Evolutionary conservation across 2,329 filamentous ascomycete genomes (phyloP), one percentile per base, ranked within the genome.

Genomic region (Neonectria faginata): DNA sequence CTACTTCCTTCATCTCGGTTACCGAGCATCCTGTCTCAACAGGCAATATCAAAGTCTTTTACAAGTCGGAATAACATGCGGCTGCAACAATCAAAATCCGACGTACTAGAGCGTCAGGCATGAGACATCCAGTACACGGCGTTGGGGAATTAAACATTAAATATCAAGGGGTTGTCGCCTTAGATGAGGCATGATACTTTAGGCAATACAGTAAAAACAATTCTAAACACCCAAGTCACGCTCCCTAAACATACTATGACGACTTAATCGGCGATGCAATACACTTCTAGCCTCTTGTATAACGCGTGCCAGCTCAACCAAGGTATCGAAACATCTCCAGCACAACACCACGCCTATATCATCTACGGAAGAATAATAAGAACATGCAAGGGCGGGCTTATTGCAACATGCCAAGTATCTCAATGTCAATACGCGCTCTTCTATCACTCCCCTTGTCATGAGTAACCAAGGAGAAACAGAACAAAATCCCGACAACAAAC

Each of bases 261-360:
- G 18, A 25, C 42, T 54, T 27, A 25, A 33, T 42, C 39, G 14
- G 29, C 20, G 33, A 41, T 41, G 16, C 9, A 11, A 48, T 53
- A 36, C 53, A 29, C 55, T 53, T 63, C 47, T 31, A 52, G 41
- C 22, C 57, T 50, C 42, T 55, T 12, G 18, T 52, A 57, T 27
- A 52, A 52, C 45, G 16, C 33, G 31, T 36, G 47, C 18, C 44
- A 11, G 45, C 53, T 62, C 45, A 57, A 60, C 42, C 48, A 63
- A 65, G 52, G 50, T 59, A 68, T 65, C 52, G 60, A 53, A 60
- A 60, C 57, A 50, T 63, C 45, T 25, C 25, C 53, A 59, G 53
- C 56, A 63, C 42, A 56, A 62, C 60, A 57, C 54, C 59, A 25
- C 27, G 45, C 33, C 45, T 25, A 51, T 62, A 39, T 27, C 36